phyloP scores from a whole-genome alignment of 1,284 basidiomycete genomes.

The Quambalaria eucalypti region DNA sequence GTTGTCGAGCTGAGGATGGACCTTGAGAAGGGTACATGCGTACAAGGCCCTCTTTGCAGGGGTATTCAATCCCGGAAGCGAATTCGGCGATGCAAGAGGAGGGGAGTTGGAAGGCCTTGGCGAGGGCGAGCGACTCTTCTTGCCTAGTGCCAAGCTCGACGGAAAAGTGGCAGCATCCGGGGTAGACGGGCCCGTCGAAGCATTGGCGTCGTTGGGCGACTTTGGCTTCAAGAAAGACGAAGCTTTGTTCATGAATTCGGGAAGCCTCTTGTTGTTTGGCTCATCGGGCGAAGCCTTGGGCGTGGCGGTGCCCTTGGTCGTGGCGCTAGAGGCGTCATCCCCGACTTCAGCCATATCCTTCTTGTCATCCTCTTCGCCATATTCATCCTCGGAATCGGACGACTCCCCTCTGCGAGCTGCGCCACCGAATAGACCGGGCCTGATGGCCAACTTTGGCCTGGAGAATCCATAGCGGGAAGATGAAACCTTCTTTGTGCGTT shows the following conservation, averaged over 20 bases:
- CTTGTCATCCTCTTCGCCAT: not conserved
- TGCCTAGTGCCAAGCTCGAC: not conserved
- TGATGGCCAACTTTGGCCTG: not conserved
- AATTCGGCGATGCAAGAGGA: not conserved
- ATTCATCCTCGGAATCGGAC: not conserved
- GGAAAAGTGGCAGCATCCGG: not conserved
- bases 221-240: not conserved
- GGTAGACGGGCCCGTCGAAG: not conserved
- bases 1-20: slow-evolving; percentile 26
- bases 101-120: not conserved
- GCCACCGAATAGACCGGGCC: not conserved
- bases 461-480: not conserved
- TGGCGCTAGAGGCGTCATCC: not conserved
- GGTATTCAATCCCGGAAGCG: slow-evolving; percentile 18
- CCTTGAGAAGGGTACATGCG: slow-evolving; percentile 35
- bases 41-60: slow-evolving; percentile 32
- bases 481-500: not conserved
- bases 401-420: not conserved
- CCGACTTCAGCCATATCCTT: not conserved
- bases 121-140: not conserved
- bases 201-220: not conserved
- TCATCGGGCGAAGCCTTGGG: no score
- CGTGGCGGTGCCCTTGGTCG: no score
- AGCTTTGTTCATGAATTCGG: no score
- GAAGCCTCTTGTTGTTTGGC: no score